Percentiles rank a stretch among this genome's conserved stretches.
Conservation (phyloP, 768 basidiomycete genomes). For the Auricularia cornea region DNA sequence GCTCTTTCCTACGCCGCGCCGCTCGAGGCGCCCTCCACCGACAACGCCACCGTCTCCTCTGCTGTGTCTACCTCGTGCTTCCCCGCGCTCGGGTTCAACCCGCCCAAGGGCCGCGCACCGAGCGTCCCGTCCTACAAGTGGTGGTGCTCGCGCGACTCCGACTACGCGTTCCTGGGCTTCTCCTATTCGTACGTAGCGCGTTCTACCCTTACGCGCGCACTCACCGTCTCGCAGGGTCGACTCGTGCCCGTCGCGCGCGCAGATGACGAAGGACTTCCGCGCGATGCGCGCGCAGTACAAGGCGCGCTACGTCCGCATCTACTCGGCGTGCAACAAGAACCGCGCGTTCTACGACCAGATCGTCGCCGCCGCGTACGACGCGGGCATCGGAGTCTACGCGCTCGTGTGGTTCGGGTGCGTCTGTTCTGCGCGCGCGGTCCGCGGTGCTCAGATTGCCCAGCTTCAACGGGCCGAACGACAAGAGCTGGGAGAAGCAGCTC, state of each 20-base stretch:
- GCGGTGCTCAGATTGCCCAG: slow-evolving; percentile 15
- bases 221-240: slow-evolving; percentile 46
- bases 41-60: too few species aligned
- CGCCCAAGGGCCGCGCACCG: neutral
- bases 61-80: neutral
- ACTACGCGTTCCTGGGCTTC: slow-evolving; percentile 59
- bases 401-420: slow-evolving; percentile 53
- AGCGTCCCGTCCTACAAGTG: slow-evolving; percentile 11
- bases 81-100: neutral
- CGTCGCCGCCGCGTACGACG: slow-evolving; percentile 59
- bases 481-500: slow-evolving; percentile 47
- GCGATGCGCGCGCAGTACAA: slow-evolving; percentile 52
- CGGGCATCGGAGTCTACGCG: slow-evolving; percentile 63
- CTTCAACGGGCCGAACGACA: slow-evolving; percentile 21
- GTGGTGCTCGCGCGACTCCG: slow-evolving; percentile 54
- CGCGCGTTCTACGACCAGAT: slow-evolving; percentile 39
- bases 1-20: too few species aligned
- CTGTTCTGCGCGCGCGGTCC: neutral
- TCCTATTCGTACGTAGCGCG: slow-evolving; percentile 4
- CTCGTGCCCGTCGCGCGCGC: slow-evolving; percentile 24
- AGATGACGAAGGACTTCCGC: slow-evolving; percentile 39
- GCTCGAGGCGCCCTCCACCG: too few species aligned
- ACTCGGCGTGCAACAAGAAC: neutral
- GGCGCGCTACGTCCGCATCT: slow-evolving; percentile 50
- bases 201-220: neutral